Evolutionary conservation across 768 basidiomycete genomes (phyloP).

Genomic region (Naganishia onofrii): DNA sequence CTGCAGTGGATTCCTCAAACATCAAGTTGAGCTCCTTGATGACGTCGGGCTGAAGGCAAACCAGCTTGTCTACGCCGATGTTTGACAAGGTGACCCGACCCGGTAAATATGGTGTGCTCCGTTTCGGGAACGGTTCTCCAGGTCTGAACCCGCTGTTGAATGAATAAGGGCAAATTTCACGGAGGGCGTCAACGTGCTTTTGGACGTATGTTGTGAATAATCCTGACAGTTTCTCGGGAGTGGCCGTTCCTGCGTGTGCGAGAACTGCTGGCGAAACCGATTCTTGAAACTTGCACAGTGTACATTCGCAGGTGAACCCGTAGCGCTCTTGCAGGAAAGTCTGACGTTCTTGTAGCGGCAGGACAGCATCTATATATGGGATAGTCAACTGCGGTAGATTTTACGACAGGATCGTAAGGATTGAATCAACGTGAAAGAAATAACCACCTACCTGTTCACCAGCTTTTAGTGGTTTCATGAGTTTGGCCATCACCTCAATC

Average conservation of each 20-base stretch:
- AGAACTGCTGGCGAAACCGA: slow-evolving; percentile 22
- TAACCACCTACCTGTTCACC: slow-evolving; percentile 29
- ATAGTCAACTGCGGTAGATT: slow-evolving; percentile 23
- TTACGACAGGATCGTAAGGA: too few species aligned
- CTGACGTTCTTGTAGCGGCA: slow-evolving; percentile 32
- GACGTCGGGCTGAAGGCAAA: slow-evolving; percentile 27
- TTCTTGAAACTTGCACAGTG: slow-evolving; percentile 25
- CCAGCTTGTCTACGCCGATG: slow-evolving; percentile 4
- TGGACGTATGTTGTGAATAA: slow-evolving; percentile 16
- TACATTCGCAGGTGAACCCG: slow-evolving; percentile 30
- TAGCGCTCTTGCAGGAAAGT: slow-evolving; percentile 31
- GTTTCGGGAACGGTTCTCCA: background rate
- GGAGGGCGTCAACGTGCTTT: background rate
- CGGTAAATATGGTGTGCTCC: slow-evolving; percentile 5
- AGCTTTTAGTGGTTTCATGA: slow-evolving; percentile 20
- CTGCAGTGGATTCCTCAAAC: slow-evolving; percentile 16
- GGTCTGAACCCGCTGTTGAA: background rate
- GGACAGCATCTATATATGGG: slow-evolving; percentile 32
- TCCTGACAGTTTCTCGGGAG: slow-evolving; percentile 18
- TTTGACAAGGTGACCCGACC: slow-evolving; percentile 6
- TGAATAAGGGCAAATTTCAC: background rate
- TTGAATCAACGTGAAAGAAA: too few species aligned
- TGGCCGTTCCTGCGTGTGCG: slow-evolving; percentile 11
- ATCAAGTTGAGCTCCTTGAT: slow-evolving; percentile 29
- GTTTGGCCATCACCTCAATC: slow-evolving; percentile 6